Base-by-base conservation (phyloP, 495 filamentous ascomycete genomes). In the Penicillium parvum region DNA sequence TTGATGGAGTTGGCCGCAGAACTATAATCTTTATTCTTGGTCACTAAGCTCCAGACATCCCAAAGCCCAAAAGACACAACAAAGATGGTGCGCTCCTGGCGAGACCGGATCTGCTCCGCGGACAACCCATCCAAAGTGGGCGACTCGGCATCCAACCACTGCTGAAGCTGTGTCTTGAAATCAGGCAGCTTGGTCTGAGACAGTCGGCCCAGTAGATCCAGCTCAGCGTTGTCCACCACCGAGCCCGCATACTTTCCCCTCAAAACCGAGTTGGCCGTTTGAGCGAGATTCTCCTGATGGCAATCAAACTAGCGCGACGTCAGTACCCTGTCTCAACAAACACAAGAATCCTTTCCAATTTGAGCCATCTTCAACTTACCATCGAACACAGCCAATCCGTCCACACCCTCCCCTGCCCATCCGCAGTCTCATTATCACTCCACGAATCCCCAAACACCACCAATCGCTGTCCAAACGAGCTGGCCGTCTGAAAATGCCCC, bases 401-500 rank as follows among this genome's bases (percentile, higher is more conserved):
- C 70, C 69, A 76, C 3, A 65, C 55, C 26, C 52, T 52, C 15
- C 68, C 69, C 40, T 64, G 64, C 4, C 49, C 35, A 2, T 65
- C 54, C 17, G 57, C 58, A 5, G 65, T 57, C 51, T 68, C 55
- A 49, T 68, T 69, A 37, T 71, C 71, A 27, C 69, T 73, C 72
- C 70, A 74, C 10, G 72, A 71, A 47, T 76, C 71, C 1, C 71
- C 70, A 45, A 74, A 76, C 3, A 73, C 64, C 2, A 74, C 63
- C 32, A 75, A 52, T 53, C 72, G 54, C 34, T 50, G 57, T 21
- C 67, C 52, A 41, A 63, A 65, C 16, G 53, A 43, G 1, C 39
- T 34, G 5, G 55, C 44, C 3, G 53, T 48, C 14, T 54, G 52
- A 30, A 63, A 60, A 9, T 52, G 37, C 7, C 40, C 40, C 21